These are phyloP conservation scores for Erysimum pusillum DNA, from an alignment of 441 rosid genomes.

Conservation along the genomic window DNA sequence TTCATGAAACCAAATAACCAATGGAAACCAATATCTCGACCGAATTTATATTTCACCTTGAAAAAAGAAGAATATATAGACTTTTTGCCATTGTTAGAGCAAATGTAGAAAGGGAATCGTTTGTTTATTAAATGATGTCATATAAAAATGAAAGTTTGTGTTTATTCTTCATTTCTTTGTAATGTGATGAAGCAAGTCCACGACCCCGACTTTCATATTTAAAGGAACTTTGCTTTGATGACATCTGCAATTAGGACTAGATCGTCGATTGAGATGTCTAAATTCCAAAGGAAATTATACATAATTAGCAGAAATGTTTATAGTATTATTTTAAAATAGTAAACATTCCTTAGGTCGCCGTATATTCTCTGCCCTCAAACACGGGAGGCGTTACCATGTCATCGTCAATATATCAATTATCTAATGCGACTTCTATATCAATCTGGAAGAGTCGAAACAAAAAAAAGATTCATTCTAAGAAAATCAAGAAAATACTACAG, in stretches of 20 bases:
- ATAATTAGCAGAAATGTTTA: background rate
- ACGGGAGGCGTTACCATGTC: conserved; percentile 16
- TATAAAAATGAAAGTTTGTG: conserved; percentile 3
- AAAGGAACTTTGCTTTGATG: conserved; percentile 4
- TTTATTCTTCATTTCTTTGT: background rate
- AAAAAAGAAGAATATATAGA: background rate
- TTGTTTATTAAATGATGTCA: background rate
- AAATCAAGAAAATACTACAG: no score
- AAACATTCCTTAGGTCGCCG: background rate
- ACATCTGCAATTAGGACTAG: background rate
- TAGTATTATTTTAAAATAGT: background rate
- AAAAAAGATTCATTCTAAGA: background rate
- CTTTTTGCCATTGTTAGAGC: background rate
- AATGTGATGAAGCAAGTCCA: conserved; percentile 29
- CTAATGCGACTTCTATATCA: background rate
- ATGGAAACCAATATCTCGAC: background rate
- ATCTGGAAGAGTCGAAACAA: background rate
- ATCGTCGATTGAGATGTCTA: conserved; percentile 17
- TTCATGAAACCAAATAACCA: background rate
- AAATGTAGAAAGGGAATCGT: background rate
- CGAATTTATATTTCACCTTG: background rate
- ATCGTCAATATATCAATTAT: conserved; percentile 13
- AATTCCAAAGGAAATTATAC: background rate
- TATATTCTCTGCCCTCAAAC: conserved; percentile 6
- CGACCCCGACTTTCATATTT: background rate